A percentile compares a stretch with the other conserved stretches of the same genome.
These are phyloP conservation scores for Rhodotorula sp. DNA, from an alignment of 1,284 basidiomycete genomes.

Conservation along the genomic window DNA sequence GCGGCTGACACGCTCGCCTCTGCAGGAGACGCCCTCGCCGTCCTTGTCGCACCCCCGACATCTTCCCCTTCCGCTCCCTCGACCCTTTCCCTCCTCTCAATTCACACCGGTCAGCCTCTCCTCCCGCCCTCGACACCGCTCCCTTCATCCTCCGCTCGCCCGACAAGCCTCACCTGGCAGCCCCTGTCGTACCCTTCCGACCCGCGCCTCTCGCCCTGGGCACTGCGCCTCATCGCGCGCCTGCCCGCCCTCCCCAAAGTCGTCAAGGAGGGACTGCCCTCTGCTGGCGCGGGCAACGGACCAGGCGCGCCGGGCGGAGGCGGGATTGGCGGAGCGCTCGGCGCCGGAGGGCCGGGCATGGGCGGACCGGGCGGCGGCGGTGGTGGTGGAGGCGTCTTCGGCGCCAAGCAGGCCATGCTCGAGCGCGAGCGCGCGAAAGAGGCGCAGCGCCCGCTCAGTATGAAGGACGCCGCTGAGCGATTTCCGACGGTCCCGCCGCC, in stretches of 20 bases:
- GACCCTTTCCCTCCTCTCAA: conserved; percentile 26
- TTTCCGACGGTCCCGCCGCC: conserved; percentile 26
- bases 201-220: conserved; percentile 10
- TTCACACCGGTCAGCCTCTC: conserved; percentile 25
- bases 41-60: conserved; percentile 14
- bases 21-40: conserved; percentile 28
- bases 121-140: not conserved
- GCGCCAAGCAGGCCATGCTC: conserved; percentile 42
- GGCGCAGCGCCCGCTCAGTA: conserved; percentile 20
- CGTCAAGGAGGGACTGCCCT: conserved; percentile 2
- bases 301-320: not conserved
- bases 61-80: not conserved
- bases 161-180: conserved; percentile 28
- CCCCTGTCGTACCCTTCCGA: not conserved
- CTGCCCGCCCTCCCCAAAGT: conserved; percentile 30
- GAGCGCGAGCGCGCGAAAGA: conserved; percentile 33
- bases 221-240: conserved; percentile 8
- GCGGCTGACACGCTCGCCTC: not conserved
- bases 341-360: conserved; percentile 1
- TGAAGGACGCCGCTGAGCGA: not conserved
- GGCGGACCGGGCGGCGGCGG: conserved; percentile 11
- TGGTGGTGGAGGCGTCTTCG: conserved; percentile 27
- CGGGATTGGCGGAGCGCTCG: conserved; percentile 2
- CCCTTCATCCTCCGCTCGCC: not conserved
- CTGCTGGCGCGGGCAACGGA: not conserved